Conservation (phyloP, 192 early-diverging fungal species). For the Coemansia sp. region DNA sequence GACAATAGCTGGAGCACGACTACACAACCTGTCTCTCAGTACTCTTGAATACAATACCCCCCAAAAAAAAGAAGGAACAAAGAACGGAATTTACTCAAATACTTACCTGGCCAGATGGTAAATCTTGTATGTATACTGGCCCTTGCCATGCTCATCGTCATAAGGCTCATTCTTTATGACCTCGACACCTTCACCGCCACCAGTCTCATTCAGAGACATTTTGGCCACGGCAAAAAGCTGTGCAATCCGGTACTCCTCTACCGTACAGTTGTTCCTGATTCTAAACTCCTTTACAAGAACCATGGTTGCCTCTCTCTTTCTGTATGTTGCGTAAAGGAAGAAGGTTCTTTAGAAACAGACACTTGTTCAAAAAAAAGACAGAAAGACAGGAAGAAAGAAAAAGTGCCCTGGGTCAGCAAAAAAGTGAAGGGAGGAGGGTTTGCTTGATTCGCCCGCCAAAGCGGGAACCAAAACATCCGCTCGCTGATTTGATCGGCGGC, state of each 20-base stretch:
- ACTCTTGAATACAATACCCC: neutral
- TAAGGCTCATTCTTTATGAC: slow-evolving; percentile 73
- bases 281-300: slow-evolving; percentile 73
- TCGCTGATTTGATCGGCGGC: no score
- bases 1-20: slow-evolving; percentile 57
- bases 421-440: neutral
- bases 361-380: neutral
- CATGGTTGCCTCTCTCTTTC: slow-evolving; percentile 11
- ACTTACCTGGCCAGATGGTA: slow-evolving; percentile 49
- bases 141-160: slow-evolving; percentile 61
- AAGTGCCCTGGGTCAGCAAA: neutral
- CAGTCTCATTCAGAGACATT: slow-evolving; percentile 71
- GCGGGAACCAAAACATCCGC: no score
- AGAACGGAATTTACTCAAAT: neutral
- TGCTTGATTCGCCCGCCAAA: no score
- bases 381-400: no score
- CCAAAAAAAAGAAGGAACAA: neutral
- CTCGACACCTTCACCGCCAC: slow-evolving; percentile 77
- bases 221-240: slow-evolving; percentile 72
- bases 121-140: slow-evolving; percentile 78
- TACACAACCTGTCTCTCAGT: no score
- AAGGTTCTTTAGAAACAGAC: neutral
- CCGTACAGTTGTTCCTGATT: slow-evolving; percentile 70
- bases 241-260: slow-evolving; percentile 67
- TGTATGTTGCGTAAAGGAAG: no score